phyloP scores from a whole-genome alignment of 2,329 filamentous ascomycete genomes.

The Colletotrichum limetticola region DNA sequence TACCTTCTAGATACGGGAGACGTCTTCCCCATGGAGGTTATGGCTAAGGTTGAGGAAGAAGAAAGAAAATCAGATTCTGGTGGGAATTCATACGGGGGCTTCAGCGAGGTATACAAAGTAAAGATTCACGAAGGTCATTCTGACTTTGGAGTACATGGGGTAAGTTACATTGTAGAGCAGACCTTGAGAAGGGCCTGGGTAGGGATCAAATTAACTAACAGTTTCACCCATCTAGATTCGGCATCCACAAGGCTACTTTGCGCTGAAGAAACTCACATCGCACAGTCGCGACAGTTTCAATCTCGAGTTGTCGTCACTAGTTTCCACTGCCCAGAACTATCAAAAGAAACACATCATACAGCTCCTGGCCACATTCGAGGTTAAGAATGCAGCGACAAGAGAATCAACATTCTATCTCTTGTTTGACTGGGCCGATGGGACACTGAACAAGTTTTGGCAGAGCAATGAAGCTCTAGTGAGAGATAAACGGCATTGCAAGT shows the following conservation, averaged over 20 bases:
- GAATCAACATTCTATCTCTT: slow-evolving; percentile 10
- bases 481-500: not conserved
- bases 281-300: not conserved
- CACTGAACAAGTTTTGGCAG: slow-evolving; percentile 22
- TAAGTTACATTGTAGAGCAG: not conserved
- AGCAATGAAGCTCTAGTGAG: not conserved
- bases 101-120: slow-evolving; percentile 23
- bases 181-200: no score
- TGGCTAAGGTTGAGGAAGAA: not conserved
- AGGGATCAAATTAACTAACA: not conserved
- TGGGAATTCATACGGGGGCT: slow-evolving; percentile 7
- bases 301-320: slow-evolving; percentile 10
- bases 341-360: slow-evolving; percentile 16
- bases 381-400: not conserved
- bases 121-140: slow-evolving; percentile 18
- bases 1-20: slow-evolving; percentile 14
- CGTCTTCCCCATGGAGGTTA: slow-evolving; percentile 16
- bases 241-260: slow-evolving; percentile 18
- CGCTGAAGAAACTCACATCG: slow-evolving; percentile 26
- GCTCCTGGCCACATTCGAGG: slow-evolving; percentile 21
- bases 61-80: not conserved
- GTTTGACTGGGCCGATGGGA: slow-evolving; percentile 26
- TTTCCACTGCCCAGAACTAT: not conserved
- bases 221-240: not conserved
- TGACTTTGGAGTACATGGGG: slow-evolving; percentile 22